phyloP scores from a whole-genome alignment of 495 filamentous ascomycete species.

The Hypomontagnella monticulosa region DNA sequence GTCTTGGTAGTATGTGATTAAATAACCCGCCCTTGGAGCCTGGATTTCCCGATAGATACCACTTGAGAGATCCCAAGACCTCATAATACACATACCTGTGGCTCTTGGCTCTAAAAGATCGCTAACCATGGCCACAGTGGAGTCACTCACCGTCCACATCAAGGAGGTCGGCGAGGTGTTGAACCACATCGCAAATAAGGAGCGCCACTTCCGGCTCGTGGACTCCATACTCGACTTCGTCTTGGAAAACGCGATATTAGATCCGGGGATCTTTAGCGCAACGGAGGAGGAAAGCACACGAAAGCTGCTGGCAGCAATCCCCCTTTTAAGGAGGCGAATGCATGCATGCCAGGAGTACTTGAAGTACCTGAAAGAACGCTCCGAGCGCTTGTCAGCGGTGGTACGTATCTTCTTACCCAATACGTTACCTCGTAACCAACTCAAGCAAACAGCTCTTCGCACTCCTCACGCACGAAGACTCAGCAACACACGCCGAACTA shows the following conservation, averaged over 20 bases:
- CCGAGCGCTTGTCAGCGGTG: slow-evolving; percentile 38
- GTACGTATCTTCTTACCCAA: slow-evolving; percentile 11
- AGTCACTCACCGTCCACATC: slow-evolving; percentile 26
- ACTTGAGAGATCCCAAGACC: no score
- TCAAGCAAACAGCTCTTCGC: slow-evolving; percentile 31
- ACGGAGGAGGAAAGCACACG: slow-evolving; percentile 4
- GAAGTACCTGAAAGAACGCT: slow-evolving; percentile 36
- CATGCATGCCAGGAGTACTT: slow-evolving; percentile 40
- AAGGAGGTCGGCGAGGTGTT: slow-evolving; percentile 33
- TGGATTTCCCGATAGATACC: no score
- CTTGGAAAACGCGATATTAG: slow-evolving; percentile 20
- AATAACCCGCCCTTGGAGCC: no score
- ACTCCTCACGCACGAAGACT: slow-evolving; percentile 44
- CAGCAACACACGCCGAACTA: slow-evolving; percentile 29
- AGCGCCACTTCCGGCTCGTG: slow-evolving; percentile 31
- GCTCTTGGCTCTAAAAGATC: no score
- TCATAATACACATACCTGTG: no score
- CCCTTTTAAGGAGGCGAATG: slow-evolving; percentile 32
- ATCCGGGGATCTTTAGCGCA: background rate
- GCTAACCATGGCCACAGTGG: background rate
- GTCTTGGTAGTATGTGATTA: slow-evolving; percentile 11
- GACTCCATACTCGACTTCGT: slow-evolving; percentile 25
- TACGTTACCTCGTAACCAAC: background rate
- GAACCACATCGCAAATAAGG: slow-evolving; percentile 32
- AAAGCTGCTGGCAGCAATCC: slow-evolving; percentile 27